phyloP scores from a whole-genome alignment of 192 early-diverging fungal species.

The Linnemannia zychae region DNA sequence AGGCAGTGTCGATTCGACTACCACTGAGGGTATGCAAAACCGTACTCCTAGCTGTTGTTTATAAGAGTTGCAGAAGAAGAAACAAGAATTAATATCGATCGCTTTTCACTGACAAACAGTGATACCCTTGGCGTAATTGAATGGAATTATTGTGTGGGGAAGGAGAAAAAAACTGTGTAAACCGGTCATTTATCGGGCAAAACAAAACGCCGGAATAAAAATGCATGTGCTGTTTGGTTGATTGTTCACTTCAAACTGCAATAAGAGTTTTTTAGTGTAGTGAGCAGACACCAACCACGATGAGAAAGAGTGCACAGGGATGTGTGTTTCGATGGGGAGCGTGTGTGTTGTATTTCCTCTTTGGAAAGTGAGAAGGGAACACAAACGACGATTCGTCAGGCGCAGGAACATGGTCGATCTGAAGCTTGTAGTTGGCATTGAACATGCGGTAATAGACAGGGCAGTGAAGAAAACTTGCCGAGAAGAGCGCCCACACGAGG shows the following conservation, averaged over 20 bases:
- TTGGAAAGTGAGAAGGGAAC: too few species aligned
- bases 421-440: too few species aligned
- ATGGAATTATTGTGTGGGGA: background rate
- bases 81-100: background rate
- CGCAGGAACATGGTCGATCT: too few species aligned
- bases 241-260: slow-evolving; percentile 3
- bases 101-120: too few species aligned
- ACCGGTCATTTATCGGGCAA: background rate
- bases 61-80: background rate
- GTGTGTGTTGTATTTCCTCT: too few species aligned
- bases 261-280: background rate
- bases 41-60: slow-evolving; percentile 16
- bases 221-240: background rate
- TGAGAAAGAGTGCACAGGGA: background rate
- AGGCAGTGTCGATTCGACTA: slow-evolving; percentile 32
- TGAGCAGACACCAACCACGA: background rate
- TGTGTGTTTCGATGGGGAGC: too few species aligned
- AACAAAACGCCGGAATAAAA: slow-evolving; percentile 2
- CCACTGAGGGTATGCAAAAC: slow-evolving; percentile 20
- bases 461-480: slow-evolving; percentile 25
- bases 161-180: background rate
- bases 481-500: slow-evolving; percentile 27
- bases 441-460: too few species aligned
- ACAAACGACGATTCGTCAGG: too few species aligned
- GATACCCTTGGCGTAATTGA: too few species aligned